Evolutionary conservation across 495 filamentous ascomycete genomes (phyloP).

Genomic region (Tricharina praecox): DNA sequence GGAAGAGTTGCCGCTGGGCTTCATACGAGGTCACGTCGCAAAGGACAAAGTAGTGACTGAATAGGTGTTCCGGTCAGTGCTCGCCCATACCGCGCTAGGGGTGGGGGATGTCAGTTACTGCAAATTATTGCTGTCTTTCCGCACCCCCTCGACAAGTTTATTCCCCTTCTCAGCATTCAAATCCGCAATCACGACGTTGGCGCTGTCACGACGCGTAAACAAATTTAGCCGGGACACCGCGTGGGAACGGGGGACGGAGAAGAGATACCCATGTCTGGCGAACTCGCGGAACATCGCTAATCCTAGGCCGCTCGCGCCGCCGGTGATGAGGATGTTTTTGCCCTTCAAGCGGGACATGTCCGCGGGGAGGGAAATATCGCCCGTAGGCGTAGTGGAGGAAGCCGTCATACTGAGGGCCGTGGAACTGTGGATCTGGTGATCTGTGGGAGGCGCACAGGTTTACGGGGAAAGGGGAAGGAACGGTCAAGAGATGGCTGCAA

Average conservation of each 20-base stretch:
- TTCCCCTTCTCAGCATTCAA: slow-evolving; percentile 29
- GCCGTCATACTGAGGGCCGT: too few relatives aligned
- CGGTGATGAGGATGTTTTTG: slow-evolving; percentile 37
- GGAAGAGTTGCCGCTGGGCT: slow-evolving; percentile 45
- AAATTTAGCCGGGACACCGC: background rate
- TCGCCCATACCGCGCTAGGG: too few relatives aligned
- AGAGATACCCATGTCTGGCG: slow-evolving; percentile 26
- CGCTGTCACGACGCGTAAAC: slow-evolving; percentile 21
- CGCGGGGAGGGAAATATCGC: slow-evolving; percentile 10
- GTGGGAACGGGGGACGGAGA: background rate
- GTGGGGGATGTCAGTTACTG: slow-evolving; percentile 11
- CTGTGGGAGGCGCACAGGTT: too few relatives aligned
- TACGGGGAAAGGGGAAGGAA: too few relatives aligned
- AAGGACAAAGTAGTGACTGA: slow-evolving; percentile 34
- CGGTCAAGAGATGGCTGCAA: too few relatives aligned
- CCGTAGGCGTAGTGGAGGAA: too few relatives aligned
- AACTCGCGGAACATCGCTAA: slow-evolving; percentile 31
- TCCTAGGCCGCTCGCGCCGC: slow-evolving; percentile 35
- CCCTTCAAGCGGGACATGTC: slow-evolving; percentile 11
- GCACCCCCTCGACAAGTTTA: slow-evolving; percentile 23
- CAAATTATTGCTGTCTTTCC: slow-evolving; percentile 21
- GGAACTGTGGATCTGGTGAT: too few relatives aligned
- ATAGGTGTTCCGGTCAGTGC: background rate
- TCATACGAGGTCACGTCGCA: slow-evolving; percentile 44
- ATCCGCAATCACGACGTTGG: slow-evolving; percentile 35